phyloP scores from a whole-genome alignment of 345 rosid species.

The Clarkia xantiana region DNA sequence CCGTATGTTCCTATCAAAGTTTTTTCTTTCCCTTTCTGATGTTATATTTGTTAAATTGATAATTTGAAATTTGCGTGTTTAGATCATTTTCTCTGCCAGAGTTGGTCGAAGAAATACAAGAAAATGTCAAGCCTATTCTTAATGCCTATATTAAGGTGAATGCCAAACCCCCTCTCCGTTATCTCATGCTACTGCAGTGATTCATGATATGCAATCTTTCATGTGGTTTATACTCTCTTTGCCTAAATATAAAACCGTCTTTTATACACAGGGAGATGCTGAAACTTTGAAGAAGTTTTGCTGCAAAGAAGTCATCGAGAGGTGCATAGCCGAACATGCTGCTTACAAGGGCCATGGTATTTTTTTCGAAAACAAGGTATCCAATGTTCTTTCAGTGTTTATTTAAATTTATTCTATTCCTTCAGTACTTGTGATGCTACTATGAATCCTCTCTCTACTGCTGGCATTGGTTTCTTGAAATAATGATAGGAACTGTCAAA shows the following conservation, averaged over 20 bases:
- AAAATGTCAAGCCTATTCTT: conserved; percentile 70
- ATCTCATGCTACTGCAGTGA: neutral
- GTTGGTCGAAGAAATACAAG: conserved; percentile 79
- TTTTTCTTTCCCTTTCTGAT: conserved; percentile 6
- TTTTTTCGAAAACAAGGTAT: conserved; percentile 77
- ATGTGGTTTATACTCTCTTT: neutral
- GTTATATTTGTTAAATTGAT: neutral
- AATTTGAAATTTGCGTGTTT: neutral
- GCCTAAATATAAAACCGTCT: neutral
- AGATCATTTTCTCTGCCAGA: conserved; percentile 90
- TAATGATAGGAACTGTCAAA: too few species aligned
- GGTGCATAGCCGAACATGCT: conserved; percentile 63
- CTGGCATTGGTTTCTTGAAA: too few species aligned
- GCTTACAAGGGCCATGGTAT: conserved; percentile 55
- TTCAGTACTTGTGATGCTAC: neutral
- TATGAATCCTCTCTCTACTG: too few species aligned
- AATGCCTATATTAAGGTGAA: conserved; percentile 66
- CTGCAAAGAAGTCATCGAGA: conserved; percentile 54
- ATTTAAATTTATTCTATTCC: conserved; percentile 1
- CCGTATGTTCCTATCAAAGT: conserved; percentile 40
- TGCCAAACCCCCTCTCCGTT: neutral
- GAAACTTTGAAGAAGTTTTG: conserved; percentile 74
- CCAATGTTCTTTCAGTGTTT: neutral
- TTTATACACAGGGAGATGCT: conserved; percentile 42
- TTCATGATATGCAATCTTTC: too few species aligned